A percentile compares a stretch with the other conserved stretches of the same genome.
These are phyloP conservation scores for Chrysosporium queenslandicum DNA, from an alignment of 2,329 filamentous ascomycete genomes.

Conservation along the genomic window DNA sequence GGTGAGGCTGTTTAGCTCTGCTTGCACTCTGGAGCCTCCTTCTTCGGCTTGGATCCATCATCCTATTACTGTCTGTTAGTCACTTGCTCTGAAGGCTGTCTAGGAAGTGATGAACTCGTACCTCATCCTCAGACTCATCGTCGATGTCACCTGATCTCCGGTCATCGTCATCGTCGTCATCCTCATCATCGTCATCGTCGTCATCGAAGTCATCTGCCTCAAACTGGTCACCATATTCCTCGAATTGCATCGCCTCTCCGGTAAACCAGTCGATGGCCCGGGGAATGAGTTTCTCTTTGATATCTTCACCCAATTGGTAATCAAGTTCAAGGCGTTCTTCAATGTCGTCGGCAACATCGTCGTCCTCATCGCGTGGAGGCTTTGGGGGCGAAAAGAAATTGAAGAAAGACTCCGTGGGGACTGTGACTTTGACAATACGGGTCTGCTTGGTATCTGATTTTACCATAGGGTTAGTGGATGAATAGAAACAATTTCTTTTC, in stretches of 20 bases:
- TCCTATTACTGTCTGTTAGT: conserved; percentile 48
- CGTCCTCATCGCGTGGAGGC: conserved; percentile 65
- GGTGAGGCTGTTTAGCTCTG: conserved; percentile 56
- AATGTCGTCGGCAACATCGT: conserved; percentile 73
- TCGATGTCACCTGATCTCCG: conserved; percentile 52
- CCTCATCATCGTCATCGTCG: conserved; percentile 75
- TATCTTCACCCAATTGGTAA: conserved; percentile 97
- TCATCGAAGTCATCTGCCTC: conserved; percentile 61
- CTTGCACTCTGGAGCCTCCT: conserved; percentile 92
- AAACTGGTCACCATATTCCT: conserved; percentile 56
- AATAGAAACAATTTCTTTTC: not conserved
- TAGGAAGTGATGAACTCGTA: conserved; percentile 22
- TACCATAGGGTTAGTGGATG: not conserved
- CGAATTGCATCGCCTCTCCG: conserved; percentile 90
- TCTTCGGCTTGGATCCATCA: conserved; percentile 80
- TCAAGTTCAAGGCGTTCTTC: conserved; percentile 97
- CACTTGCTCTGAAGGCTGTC: not conserved
- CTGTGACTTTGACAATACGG: conserved; percentile 96
- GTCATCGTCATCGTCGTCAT: conserved; percentile 74
- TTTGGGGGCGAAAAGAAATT: conserved; percentile 98
- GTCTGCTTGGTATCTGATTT: conserved; percentile 91
- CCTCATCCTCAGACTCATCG: conserved; percentile 52
- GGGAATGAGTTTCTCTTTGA: conserved; percentile 99
- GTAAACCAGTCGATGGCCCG: conserved; percentile 99
- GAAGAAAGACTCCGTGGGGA: conserved; percentile 96